Percentiles rank a stretch among this genome's conserved stretches.
phyloP scores from a whole-genome alignment of 768 basidiomycete species.

The Mrakia hoshinonis region DNA sequence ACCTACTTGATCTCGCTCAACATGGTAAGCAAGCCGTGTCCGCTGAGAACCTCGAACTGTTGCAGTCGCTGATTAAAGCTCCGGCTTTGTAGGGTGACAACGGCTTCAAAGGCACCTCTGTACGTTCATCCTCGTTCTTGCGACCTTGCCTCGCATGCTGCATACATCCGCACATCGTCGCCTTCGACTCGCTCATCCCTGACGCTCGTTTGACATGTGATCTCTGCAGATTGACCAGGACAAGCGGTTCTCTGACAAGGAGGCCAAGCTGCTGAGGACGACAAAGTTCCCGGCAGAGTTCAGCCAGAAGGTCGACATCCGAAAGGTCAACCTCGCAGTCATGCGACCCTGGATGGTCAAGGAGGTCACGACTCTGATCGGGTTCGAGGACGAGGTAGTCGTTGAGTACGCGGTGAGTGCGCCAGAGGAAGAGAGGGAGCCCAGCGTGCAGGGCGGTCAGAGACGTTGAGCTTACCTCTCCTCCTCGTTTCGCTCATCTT shows the following conservation, averaged over 20 bases:
- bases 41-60: not conserved
- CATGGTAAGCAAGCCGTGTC: not conserved
- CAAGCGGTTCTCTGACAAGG: constrained; percentile 89
- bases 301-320: constrained; percentile 89
- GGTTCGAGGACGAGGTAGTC: constrained; percentile 93
- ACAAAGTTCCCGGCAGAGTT: constrained; percentile 88
- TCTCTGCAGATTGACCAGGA: constrained; percentile 49
- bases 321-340: constrained; percentile 85
- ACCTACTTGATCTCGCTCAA: not conserved
- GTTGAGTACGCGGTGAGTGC: constrained; percentile 66
- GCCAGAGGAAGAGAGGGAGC: not conserved
- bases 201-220: too few relatives aligned
- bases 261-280: constrained; percentile 72
- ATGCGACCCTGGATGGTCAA: constrained; percentile 93
- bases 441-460: not conserved
- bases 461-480: not conserved
- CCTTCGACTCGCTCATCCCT: not conserved
- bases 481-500: not conserved
- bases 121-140: not conserved
- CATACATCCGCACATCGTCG: not conserved
- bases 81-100: not conserved
- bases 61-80: not conserved
- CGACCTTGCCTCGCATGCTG: not conserved
- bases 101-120: constrained; percentile 17
- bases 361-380: constrained; percentile 79